Conservation (phyloP, 2,329 filamentous ascomycete genomes). For the Ceratocystiopsis brevicomis region DNA sequence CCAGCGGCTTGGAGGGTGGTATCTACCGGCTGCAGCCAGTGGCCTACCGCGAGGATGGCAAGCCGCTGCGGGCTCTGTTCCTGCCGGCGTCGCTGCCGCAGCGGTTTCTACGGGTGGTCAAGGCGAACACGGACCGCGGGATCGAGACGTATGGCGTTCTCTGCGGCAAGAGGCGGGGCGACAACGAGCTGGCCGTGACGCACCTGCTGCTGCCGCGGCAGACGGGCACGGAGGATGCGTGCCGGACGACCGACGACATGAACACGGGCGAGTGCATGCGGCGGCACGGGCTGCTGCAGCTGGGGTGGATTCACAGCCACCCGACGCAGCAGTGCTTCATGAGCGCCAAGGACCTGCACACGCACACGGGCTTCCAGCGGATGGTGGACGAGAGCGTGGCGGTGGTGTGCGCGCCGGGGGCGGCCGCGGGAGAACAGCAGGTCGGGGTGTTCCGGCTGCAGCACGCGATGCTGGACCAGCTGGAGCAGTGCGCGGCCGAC, state of each 20-base stretch:
- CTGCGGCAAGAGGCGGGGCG: slow-evolving; percentile 63
- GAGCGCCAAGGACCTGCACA: slow-evolving; percentile 85
- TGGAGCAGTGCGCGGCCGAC: no score
- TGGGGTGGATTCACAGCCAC: slow-evolving; percentile 97
- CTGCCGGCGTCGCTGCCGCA: slow-evolving; percentile 57
- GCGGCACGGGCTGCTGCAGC: slow-evolving; percentile 59
- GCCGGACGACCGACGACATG: slow-evolving; percentile 77
- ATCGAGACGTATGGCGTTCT: slow-evolving; percentile 92
- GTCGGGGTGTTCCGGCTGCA: no score
- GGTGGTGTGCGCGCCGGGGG: slow-evolving; percentile 70
- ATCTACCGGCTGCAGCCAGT: slow-evolving; percentile 61
- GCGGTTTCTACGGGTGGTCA: slow-evolving; percentile 55
- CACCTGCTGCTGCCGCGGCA: slow-evolving; percentile 83
- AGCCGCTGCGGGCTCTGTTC: slow-evolving; percentile 72
- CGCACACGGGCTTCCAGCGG: slow-evolving; percentile 82
- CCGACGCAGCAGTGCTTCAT: slow-evolving; percentile 95
- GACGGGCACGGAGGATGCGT: slow-evolving; percentile 76
- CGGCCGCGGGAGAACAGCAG: no score
- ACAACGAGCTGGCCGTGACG: slow-evolving; percentile 83
- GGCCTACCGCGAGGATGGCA: slow-evolving; percentile 77
- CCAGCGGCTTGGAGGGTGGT: no score
- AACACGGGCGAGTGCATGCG: slow-evolving; percentile 81
- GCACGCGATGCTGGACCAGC: no score
- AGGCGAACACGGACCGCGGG: slow-evolving; percentile 58
- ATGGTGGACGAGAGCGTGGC: slow-evolving; percentile 95